Base-by-base conservation (phyloP, 129 eudicot species). In the Pittosporum tobira region DNA sequence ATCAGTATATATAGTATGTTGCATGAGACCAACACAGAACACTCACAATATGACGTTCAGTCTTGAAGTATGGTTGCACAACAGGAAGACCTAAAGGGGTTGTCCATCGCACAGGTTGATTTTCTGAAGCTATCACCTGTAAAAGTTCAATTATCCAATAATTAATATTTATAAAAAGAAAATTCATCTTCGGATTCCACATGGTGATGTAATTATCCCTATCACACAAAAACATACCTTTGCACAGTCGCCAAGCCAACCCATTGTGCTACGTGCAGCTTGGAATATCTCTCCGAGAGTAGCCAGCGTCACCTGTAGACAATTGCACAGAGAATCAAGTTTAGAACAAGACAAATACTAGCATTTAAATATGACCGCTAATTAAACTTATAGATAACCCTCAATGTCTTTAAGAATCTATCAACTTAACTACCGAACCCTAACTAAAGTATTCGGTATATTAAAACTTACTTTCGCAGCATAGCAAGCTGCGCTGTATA, bases 161-260 rank as follows among this genome's bases (percentile, higher is more conserved):
- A 48, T 37, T 5, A n/a, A 56, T n/a, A 34, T 23, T 47, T 59
- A 22, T 38, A 26, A 36, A 29, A 49, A 16, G 21, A 25, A 16
- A 31, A 45, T 12, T 43, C 2, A 45, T 48, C 25, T 13, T 13
- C 11, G 3, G 8, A 13, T 15, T 46, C 26, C 36, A 13, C n/a
- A 48, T 9, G 5, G 9, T 29, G 36, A 45, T 6, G 54, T 34
- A 57, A 57, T 12, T 69, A 23, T 27, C 55, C 25, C 27, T 12
- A n/a, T 28, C 13, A 27, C 16, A 37, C 48, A 45, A 61, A 59
- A 29, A 30, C 57, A 43, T 46, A 90, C 98, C 95, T 90, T 90
- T 53, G 98, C 98, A 70, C 98, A 90, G 63, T 86, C 94, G 64
- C 95, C 98, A 71, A 90, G 98, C 98, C 98, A 90, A 46, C 71